Conservation (phyloP, 2,329 filamentous ascomycete genomes). For the Trichophyton schoenleinii region DNA sequence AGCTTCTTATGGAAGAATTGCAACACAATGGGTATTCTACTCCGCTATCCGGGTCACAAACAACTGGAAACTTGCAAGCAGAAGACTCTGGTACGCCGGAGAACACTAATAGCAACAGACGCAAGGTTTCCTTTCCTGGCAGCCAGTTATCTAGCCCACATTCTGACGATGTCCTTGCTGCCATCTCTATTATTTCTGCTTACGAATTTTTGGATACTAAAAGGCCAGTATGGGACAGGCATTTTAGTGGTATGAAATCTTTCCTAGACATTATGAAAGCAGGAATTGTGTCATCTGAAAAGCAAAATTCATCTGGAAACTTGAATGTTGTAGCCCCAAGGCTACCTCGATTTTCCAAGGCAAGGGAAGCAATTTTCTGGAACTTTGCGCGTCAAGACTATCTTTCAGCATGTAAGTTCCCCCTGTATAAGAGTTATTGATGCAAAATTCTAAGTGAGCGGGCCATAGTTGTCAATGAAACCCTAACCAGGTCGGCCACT, state of each 20-base stretch:
- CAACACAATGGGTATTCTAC: constrained; percentile 26
- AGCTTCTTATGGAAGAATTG: constrained; percentile 39
- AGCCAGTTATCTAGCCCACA: constrained; percentile 26
- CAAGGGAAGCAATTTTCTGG: constrained; percentile 51
- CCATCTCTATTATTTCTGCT: constrained; percentile 53
- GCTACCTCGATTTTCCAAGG: constrained; percentile 39
- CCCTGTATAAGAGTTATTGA: background rate
- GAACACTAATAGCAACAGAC: constrained; percentile 34
- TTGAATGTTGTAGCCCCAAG: constrained; percentile 19
- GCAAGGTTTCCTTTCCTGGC: constrained; percentile 32
- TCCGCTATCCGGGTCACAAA: constrained; percentile 24
- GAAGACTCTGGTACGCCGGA: constrained; percentile 25
- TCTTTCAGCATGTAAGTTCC: constrained; percentile 44
- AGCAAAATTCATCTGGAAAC: background rate
- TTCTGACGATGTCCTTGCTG: constrained; percentile 49
- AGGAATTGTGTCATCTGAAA: background rate
- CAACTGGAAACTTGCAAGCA: constrained; percentile 27
- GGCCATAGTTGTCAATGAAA: constrained; percentile 41
- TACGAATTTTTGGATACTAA: constrained; percentile 58
- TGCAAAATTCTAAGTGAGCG: background rate
- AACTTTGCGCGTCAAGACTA: constrained; percentile 56
- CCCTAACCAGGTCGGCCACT: constrained; percentile 48
- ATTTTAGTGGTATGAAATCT: constrained; percentile 53
- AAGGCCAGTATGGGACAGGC: constrained; percentile 49
- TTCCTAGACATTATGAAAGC: constrained; percentile 40